Conservation (phyloP, 345 rosid genomes). For the Pugionium dolabratum region DNA sequence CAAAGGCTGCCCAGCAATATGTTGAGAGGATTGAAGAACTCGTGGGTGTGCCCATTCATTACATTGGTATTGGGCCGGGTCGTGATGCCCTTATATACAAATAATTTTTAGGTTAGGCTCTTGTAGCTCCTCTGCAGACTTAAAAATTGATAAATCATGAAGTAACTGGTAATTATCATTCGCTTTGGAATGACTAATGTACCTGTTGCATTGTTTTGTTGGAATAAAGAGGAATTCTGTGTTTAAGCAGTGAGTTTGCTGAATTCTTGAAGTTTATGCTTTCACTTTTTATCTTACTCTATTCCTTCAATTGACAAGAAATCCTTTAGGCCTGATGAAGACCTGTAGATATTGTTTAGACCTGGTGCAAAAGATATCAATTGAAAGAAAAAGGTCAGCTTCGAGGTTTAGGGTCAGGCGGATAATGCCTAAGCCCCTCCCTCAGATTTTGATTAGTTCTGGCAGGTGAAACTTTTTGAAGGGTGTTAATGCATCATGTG, state of each 20-base stretch:
- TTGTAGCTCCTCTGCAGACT: conserved; percentile 24
- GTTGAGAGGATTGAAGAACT: conserved; percentile 94
- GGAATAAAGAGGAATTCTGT: conserved; percentile 35
- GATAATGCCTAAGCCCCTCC: conserved; percentile 7
- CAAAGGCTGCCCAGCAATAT: conserved; percentile 70
- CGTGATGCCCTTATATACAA: conserved; percentile 90
- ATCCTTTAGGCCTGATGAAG: conserved; percentile 14
- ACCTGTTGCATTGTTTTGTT: conserved; percentile 32
- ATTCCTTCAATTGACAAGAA: not conserved
- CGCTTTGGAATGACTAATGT: conserved; percentile 41
- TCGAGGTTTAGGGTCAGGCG: conserved; percentile 6
- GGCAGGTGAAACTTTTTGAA: conserved; percentile 18
- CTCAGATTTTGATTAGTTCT: conserved; percentile 18
- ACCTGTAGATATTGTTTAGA: conserved; percentile 23
- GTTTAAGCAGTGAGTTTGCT: conserved; percentile 20
- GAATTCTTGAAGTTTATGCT: conserved; percentile 5
- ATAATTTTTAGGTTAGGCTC: conserved; percentile 42
- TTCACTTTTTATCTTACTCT: conserved; percentile 5
- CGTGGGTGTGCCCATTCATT: conserved; percentile 76
- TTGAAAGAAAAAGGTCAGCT: conserved; percentile 6
- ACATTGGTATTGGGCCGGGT: conserved; percentile 91
- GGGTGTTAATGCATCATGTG: conserved; percentile 13
- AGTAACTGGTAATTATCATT: conserved; percentile 28
- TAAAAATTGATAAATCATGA: conserved; percentile 25
- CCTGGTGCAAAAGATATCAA: conserved; percentile 8